phyloP scores from a whole-genome alignment of 1,284 basidiomycete genomes.

The Ganoderma resinaceum region DNA sequence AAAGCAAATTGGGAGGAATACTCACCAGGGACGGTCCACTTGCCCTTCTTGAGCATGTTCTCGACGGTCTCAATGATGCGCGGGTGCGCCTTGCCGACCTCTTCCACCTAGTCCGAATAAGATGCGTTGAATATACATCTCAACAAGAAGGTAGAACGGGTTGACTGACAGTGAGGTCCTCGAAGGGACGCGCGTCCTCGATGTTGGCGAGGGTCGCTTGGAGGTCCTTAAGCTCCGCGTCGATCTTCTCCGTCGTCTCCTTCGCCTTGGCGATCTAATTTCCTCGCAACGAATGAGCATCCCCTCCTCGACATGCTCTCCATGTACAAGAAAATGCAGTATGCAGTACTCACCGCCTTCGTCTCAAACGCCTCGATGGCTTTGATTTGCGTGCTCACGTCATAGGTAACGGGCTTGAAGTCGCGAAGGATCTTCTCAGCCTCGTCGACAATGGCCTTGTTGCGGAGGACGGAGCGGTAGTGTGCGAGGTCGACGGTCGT shows the following conservation, averaged over 20 bases:
- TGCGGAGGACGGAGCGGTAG: constrained; percentile 93
- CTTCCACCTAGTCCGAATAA: constrained; percentile 67
- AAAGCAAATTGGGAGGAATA: neutral
- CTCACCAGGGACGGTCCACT: constrained; percentile 95
- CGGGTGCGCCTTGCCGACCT: constrained; percentile 93
- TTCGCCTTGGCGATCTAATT: constrained; percentile 88
- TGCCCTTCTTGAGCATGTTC: constrained; percentile 98
- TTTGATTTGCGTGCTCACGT: constrained; percentile 90
- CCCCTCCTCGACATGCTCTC: neutral
- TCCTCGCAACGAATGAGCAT: neutral
- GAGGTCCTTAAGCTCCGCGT: constrained; percentile 91
- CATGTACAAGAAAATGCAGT: neutral
- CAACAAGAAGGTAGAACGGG: constrained; percentile 9
- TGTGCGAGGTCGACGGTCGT: constrained; percentile 89
- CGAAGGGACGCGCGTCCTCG: constrained; percentile 96
- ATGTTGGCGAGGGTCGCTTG: constrained; percentile 97
- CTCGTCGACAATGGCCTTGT: constrained; percentile 91
- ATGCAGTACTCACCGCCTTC: constrained; percentile 81
- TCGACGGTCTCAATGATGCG: constrained; percentile 93
- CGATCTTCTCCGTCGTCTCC: constrained; percentile 92
- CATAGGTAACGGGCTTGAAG: constrained; percentile 98
- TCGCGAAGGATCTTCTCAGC: constrained; percentile 89
- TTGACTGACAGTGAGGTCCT: constrained; percentile 87
- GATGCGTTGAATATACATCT: neutral
- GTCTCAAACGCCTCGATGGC: constrained; percentile 97